Evolutionary conservation across 345 rosid species (phyloP).

Genomic region (Acer campestre): DNA sequence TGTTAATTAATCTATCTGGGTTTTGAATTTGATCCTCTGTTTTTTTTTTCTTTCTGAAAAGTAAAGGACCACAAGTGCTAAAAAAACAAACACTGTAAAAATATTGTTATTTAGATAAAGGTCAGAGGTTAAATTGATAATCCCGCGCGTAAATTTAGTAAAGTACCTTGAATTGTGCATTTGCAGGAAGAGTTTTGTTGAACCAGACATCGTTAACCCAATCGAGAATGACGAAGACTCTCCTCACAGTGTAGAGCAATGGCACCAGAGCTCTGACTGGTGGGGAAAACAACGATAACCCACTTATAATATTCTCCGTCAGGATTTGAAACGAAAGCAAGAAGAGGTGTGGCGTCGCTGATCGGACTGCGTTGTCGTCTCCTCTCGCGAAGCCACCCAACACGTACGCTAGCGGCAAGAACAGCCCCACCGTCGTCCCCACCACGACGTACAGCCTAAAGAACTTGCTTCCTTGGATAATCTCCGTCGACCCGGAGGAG

Average conservation of each 20-base stretch:
- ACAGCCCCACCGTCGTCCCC: slow-evolving; percentile 77
- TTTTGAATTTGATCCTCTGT: no score
- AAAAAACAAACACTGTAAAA: no score
- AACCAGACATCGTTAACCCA: slow-evolving; percentile 82
- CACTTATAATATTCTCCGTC: slow-evolving; percentile 72
- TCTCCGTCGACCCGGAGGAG: slow-evolving; percentile 45
- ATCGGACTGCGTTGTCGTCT: slow-evolving; percentile 69
- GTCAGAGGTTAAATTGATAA: no score
- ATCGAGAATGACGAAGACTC: slow-evolving; percentile 67
- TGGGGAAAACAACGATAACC: slow-evolving; percentile 71
- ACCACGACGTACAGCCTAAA: slow-evolving; percentile 62
- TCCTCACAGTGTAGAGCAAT: slow-evolving; percentile 68
- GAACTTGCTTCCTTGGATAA: slow-evolving; percentile 57
- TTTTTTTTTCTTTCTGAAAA: no score
- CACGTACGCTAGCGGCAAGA: slow-evolving; percentile 83
- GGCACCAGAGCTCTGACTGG: slow-evolving; percentile 91
- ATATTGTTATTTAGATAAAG: no score
- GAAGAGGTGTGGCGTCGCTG: slow-evolving; percentile 85
- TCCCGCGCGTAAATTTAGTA: no score
- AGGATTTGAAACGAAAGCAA: slow-evolving; percentile 87
- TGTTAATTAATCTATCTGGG: no score
- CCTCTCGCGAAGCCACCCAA: slow-evolving; percentile 94
- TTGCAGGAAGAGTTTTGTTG: slow-evolving; percentile 53
- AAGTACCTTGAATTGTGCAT: slow-evolving; percentile 53
- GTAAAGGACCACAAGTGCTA: no score